Evolutionary conservation across 306 rosid genomes (phyloP).

Genomic region (Dicorynia guianensis): DNA sequence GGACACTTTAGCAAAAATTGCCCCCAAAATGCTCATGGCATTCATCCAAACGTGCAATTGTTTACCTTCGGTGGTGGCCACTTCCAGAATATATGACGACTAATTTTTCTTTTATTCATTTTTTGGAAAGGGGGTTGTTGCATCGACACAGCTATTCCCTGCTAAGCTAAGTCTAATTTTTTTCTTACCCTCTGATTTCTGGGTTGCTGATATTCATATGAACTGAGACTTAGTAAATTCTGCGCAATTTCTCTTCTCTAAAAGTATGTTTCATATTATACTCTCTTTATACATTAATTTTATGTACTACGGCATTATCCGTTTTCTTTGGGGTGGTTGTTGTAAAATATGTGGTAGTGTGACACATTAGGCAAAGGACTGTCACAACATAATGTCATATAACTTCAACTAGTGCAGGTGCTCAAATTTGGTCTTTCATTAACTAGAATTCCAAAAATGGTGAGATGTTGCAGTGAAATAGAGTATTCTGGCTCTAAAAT

Average conservation of each 20-base stretch:
- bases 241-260: too few relatives aligned
- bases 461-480: conserved; percentile 5
- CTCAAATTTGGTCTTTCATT: conserved; percentile 1
- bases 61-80: neutral
- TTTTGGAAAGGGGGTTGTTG: neutral
- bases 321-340: conserved; percentile 75
- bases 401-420: conserved; percentile 19
- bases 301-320: too few relatives aligned
- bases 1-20: conserved; percentile 96
- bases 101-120: too few relatives aligned
- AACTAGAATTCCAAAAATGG: conserved; percentile 16
- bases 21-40: conserved; percentile 86
- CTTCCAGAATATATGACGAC: neutral
- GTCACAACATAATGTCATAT: conserved; percentile 49
- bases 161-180: too few relatives aligned
- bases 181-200: too few relatives aligned
- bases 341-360: conserved; percentile 94
- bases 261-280: neutral
- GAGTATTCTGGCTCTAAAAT: conserved; percentile 9
- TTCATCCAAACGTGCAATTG: conserved; percentile 82
- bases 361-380: conserved; percentile 93
- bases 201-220: too few relatives aligned
- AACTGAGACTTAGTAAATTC: too few relatives aligned
- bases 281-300: conserved; percentile 8
- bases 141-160: neutral